A percentile compares a stretch with the other conserved stretches of the same genome.
phyloP scores from a whole-genome alignment of 2,329 filamentous ascomycete genomes.

The Ophiostoma sp. region DNA sequence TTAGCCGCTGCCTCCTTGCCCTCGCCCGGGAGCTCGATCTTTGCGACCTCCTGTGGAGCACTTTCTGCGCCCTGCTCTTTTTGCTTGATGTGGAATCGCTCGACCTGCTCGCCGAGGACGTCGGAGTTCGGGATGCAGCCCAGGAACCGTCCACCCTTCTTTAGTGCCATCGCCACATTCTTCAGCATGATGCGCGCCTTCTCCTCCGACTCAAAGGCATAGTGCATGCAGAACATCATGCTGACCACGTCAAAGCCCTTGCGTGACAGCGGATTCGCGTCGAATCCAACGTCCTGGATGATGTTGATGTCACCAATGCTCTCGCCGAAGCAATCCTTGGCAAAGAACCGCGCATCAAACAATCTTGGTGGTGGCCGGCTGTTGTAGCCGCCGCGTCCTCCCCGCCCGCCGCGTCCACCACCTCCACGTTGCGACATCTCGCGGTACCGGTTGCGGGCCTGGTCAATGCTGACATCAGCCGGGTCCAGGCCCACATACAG shows the following conservation, averaged over 20 bases:
- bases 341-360: slow-evolving; percentile 81
- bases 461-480: slow-evolving; percentile 84
- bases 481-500: slow-evolving; percentile 93
- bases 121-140: slow-evolving; percentile 97
- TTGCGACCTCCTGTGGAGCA: slow-evolving; percentile 36
- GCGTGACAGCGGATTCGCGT: slow-evolving; percentile 63
- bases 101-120: slow-evolving; percentile 73
- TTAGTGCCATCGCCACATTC: slow-evolving; percentile 84
- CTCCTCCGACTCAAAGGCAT: slow-evolving; percentile 88
- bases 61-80: slow-evolving; percentile 33
- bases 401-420: slow-evolving; percentile 44
- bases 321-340: slow-evolving; percentile 89
- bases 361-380: slow-evolving; percentile 49
- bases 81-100: slow-evolving; percentile 57
- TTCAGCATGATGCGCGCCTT: slow-evolving; percentile 88
- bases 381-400: slow-evolving; percentile 47
- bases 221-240: slow-evolving; percentile 99
- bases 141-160: slow-evolving; percentile 90
- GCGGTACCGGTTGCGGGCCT: slow-evolving; percentile 78
- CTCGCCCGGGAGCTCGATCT: slow-evolving; percentile 29
- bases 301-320: slow-evolving; percentile 76
- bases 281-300: slow-evolving; percentile 81
- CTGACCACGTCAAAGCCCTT: slow-evolving; percentile 92
- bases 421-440: slow-evolving; percentile 60
- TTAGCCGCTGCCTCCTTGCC: slow-evolving; percentile 35